These are phyloP conservation scores for Grammothele lineata DNA, from an alignment of 768 basidiomycete genomes.

Conservation along the genomic window DNA sequence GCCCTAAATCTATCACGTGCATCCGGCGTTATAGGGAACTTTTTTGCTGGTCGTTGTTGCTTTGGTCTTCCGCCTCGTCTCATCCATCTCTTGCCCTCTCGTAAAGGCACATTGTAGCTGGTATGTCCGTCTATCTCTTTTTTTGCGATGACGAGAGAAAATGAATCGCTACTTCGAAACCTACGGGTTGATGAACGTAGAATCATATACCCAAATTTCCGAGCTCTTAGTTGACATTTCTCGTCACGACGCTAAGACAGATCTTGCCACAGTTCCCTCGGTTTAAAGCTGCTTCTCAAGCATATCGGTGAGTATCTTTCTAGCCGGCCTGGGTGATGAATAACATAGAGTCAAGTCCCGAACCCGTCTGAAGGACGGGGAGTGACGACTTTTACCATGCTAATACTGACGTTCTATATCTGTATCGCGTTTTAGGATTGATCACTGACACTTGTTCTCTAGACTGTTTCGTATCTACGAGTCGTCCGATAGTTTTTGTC, in stretches of 20 bases:
- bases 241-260: too few species aligned
- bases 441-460: too few species aligned
- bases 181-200: constrained; percentile 56
- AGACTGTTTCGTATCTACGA: too few species aligned
- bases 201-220: constrained; percentile 91
- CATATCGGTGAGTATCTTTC: constrained; percentile 32
- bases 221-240: constrained; percentile 36
- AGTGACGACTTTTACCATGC: constrained; percentile 80
- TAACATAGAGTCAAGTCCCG: constrained; percentile 90
- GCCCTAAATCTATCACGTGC: constrained; percentile 37
- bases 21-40: constrained; percentile 14
- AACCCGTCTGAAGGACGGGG: constrained; percentile 67
- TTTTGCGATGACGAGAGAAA: constrained; percentile 53
- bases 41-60: constrained; percentile 14
- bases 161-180: constrained; percentile 91
- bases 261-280: neutral
- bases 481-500: too few species aligned
- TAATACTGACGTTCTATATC: constrained; percentile 62
- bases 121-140: constrained; percentile 30
- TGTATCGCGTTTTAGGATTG: too few species aligned
- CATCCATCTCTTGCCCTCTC: neutral
- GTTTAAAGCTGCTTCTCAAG: neutral
- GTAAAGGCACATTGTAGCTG: constrained; percentile 5
- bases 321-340: constrained; percentile 47
- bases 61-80: constrained; percentile 8